phyloP scores from a whole-genome alignment of 108 stramenopile genomes.

The Nannochloropsis salina region DNA sequence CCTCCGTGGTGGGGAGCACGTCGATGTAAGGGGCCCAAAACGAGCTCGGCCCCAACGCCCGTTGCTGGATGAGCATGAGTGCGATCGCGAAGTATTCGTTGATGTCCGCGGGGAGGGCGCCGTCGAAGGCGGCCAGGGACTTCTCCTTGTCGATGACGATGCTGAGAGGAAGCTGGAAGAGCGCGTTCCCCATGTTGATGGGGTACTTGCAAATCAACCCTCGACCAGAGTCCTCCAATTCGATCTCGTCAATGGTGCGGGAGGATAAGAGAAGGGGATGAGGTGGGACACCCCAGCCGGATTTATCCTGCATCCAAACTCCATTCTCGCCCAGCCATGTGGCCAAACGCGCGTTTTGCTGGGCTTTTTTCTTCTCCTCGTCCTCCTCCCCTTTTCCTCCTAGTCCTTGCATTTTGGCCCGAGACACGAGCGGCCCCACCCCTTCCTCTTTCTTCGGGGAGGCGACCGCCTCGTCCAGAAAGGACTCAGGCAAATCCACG shows the following conservation, averaged over 20 bases:
- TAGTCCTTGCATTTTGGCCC: not conserved
- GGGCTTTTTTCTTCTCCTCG: not conserved
- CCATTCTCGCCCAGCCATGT: slow-evolving; percentile 61
- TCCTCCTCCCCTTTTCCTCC: not conserved
- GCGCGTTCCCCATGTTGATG: slow-evolving; percentile 80
- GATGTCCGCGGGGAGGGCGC: slow-evolving; percentile 65
- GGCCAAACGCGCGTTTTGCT: slow-evolving; percentile 44
- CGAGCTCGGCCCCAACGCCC: slow-evolving; percentile 63
- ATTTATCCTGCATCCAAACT: slow-evolving; percentile 69
- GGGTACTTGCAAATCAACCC: slow-evolving; percentile 75
- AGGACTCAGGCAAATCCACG: not conserved
- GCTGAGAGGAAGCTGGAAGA: slow-evolving; percentile 71
- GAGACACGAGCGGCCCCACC: not conserved
- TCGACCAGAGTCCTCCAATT: slow-evolving; percentile 81
- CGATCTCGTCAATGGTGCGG: slow-evolving; percentile 79
- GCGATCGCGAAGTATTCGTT: slow-evolving; percentile 93
- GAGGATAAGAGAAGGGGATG: slow-evolving; percentile 87
- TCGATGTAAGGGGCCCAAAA: slow-evolving; percentile 76
- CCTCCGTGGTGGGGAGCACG: slow-evolving; percentile 68
- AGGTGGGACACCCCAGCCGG: slow-evolving; percentile 85
- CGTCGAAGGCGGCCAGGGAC: slow-evolving; percentile 47
- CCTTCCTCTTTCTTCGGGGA: not conserved
- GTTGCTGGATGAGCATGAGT: slow-evolving; percentile 79
- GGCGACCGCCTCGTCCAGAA: not conserved
- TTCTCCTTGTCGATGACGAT: slow-evolving; percentile 76